Percentiles rank a stretch among this genome's conserved stretches.
phyloP scores from a whole-genome alignment of 257 asterid genomes.

The Nicotiana tabacum region DNA sequence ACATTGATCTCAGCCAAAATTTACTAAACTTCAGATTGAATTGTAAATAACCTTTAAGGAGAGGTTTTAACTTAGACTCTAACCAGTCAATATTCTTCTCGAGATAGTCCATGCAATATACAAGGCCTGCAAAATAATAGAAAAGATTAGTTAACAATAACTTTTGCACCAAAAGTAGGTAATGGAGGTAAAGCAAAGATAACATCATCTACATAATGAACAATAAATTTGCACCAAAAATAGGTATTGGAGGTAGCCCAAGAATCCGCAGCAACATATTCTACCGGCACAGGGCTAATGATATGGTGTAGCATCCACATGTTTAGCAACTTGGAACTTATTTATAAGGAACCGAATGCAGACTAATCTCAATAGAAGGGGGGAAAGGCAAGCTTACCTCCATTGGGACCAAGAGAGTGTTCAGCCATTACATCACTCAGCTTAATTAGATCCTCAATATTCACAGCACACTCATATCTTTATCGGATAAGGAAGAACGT shows the following conservation, averaged over 20 bases:
- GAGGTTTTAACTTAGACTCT: conserved; percentile 75
- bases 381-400: conserved; percentile 48
- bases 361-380: background rate
- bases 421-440: conserved; percentile 87
- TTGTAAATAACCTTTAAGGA: conserved; percentile 60
- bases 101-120: conserved; percentile 95
- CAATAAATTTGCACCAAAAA: background rate
- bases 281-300: background rate
- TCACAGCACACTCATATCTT: conserved; percentile 90
- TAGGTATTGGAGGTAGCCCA: conserved; percentile 1
- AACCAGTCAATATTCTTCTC: conserved; percentile 95
- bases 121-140: conserved; percentile 55
- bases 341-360: background rate
- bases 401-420: conserved; percentile 97
- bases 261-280: background rate
- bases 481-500: conserved; percentile 38
- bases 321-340: background rate
- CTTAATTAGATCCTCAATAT: conserved; percentile 85
- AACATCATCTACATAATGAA: background rate
- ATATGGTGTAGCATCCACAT: background rate
- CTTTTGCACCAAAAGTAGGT: no score
- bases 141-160: no score
- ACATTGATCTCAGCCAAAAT: conserved; percentile 5
- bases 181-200: no score
- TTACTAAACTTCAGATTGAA: conserved; percentile 8